phyloP scores from a whole-genome alignment of 1,284 basidiomycete genomes.

The Lignosus rhinocerotis region DNA sequence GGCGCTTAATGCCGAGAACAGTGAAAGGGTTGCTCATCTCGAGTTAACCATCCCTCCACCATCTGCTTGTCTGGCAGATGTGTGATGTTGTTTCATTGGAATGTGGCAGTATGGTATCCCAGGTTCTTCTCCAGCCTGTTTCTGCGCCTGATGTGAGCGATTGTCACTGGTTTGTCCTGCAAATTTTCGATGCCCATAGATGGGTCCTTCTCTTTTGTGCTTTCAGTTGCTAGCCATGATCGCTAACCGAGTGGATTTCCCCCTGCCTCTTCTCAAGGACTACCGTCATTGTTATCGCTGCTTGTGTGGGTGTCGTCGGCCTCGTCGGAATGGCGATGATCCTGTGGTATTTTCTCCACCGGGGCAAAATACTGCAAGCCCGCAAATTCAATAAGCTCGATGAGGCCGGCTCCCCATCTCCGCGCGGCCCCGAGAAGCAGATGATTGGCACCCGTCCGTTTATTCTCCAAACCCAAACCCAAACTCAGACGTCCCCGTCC shows the following conservation, averaged over 20 bases:
- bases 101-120: no score
- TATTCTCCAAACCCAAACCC: not conserved
- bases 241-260: not conserved
- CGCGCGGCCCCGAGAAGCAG: slow-evolving; percentile 20
- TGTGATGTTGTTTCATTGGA: no score
- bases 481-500: not conserved
- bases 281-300: slow-evolving; percentile 37
- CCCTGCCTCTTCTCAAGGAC: slow-evolving; percentile 8
- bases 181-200: no score
- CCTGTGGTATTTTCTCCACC: slow-evolving; percentile 44
- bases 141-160: no score
- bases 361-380: slow-evolving; percentile 30
- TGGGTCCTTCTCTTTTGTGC: no score
- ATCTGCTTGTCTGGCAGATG: no score
- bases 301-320: slow-evolving; percentile 38
- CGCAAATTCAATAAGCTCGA: slow-evolving; percentile 17
- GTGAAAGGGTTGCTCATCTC: no score
- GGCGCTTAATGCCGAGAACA: no score
- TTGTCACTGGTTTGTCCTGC: no score
- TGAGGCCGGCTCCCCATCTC: slow-evolving; percentile 9
- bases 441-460: not conserved
- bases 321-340: slow-evolving; percentile 43
- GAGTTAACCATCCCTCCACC: no score
- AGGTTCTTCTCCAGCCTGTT: no score
- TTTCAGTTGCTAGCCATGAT: not conserved